A percentile compares a stretch with the other conserved stretches of the same genome.
Conservation (phyloP, 495 filamentous ascomycete species). For the Daldinia concentrica region DNA sequence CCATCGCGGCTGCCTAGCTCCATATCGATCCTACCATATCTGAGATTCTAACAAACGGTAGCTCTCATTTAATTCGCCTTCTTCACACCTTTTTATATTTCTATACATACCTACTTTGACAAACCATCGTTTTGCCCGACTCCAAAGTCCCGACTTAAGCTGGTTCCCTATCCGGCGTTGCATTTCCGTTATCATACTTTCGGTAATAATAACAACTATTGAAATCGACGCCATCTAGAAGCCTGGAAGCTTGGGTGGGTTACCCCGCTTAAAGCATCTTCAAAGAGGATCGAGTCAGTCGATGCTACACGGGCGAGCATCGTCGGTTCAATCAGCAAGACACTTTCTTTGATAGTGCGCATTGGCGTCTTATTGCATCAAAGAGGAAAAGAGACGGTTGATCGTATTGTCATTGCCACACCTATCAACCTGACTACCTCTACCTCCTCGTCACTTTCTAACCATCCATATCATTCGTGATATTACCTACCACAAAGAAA, state of each 20-base stretch:
- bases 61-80: slow-evolving; percentile 24
- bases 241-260: not conserved
- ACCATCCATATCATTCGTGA: not conserved
- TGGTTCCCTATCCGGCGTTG: not conserved
- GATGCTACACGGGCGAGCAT: slow-evolving; percentile 18
- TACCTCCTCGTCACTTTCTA: not conserved
- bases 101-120: not conserved
- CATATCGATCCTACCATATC: slow-evolving; percentile 35
- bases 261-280: slow-evolving; percentile 31
- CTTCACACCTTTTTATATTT: not conserved
- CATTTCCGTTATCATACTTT: slow-evolving; percentile 3
- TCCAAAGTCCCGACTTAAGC: not conserved
- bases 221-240: not conserved
- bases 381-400: slow-evolving; percentile 20
- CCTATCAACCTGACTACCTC: too few species aligned
- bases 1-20: slow-evolving; percentile 9
- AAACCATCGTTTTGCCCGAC: not conserved
- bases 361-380: slow-evolving; percentile 24
- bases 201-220: not conserved
- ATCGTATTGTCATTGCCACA: slow-evolving; percentile 31
- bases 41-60: slow-evolving; percentile 28
- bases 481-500: slow-evolving; percentile 27
- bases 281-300: slow-evolving; percentile 10
- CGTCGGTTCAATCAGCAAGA: slow-evolving; percentile 23
- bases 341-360: slow-evolving; percentile 16